Percentiles rank a stretch among this genome's conserved stretches.
Conservation (phyloP, 345 rosid species). For the Hypericum perforatum region DNA sequence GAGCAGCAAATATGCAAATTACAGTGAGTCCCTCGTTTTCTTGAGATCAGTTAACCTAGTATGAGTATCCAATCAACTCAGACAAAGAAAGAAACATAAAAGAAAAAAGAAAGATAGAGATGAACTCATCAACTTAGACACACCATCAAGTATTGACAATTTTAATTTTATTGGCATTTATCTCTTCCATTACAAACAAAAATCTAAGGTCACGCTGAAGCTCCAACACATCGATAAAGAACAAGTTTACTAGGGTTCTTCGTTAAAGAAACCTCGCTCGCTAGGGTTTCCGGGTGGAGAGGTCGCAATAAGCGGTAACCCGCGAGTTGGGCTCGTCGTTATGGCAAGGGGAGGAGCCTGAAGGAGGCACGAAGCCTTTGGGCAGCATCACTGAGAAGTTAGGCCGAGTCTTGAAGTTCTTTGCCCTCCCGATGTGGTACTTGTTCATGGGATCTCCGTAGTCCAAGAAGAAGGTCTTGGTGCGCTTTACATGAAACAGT, state of each 20-base stretch:
- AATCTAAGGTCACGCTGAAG: no score
- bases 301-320: conserved; percentile 25
- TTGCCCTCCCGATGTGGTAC: conserved; percentile 9
- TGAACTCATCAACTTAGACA: no score
- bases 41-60: no score
- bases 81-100: no score
- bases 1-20: no score
- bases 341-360: conserved; percentile 55
- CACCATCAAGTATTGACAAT: no score
- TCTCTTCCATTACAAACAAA: no score
- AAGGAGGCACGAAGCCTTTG: conserved; percentile 52
- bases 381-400: conserved; percentile 50
- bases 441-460: conserved; percentile 1
- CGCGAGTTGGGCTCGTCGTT: conserved; percentile 29
- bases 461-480: conserved; percentile 20
- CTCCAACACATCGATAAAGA: background rate
- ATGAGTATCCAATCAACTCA: no score
- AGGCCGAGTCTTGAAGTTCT: conserved; percentile 15
- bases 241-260: background rate
- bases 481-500: conserved; percentile 23
- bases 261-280: background rate
- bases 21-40: no score
- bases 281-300: conserved; percentile 28
- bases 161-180: no score
- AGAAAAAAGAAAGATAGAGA: no score